phyloP scores from a whole-genome alignment of 768 basidiomycete genomes.

The Cantharellus cinnabarinus region DNA sequence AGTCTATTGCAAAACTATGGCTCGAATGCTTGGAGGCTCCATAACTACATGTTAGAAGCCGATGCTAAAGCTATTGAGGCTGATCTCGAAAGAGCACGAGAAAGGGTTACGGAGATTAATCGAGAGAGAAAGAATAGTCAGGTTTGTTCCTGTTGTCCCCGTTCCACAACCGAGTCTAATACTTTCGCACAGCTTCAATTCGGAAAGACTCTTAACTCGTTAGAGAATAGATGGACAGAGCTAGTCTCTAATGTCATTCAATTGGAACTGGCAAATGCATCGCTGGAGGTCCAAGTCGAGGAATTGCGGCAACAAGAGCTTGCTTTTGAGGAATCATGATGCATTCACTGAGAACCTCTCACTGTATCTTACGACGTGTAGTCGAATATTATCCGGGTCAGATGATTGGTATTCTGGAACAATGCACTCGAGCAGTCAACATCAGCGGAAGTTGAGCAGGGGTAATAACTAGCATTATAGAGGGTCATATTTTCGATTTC shows the following conservation, averaged over 20 bases:
- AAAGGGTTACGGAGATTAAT: slow-evolving; percentile 69
- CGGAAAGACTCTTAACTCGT: slow-evolving; percentile 55
- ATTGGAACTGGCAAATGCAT: slow-evolving; percentile 87
- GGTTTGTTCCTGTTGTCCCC: slow-evolving; percentile 20
- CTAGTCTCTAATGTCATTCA: slow-evolving; percentile 77
- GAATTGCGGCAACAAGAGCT: slow-evolving; percentile 15
- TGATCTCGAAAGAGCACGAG: slow-evolving; percentile 54
- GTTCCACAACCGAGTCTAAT: not conserved
- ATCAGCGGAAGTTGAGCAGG: too few species aligned
- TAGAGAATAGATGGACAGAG: slow-evolving; percentile 87
- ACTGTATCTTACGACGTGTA: too few species aligned
- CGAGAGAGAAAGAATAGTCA: slow-evolving; percentile 73
- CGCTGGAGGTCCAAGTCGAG: slow-evolving; percentile 59
- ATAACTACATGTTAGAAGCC: slow-evolving; percentile 72
- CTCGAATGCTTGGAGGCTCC: slow-evolving; percentile 76
- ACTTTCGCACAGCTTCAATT: slow-evolving; percentile 35
- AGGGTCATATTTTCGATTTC: too few species aligned
- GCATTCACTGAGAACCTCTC: too few species aligned
- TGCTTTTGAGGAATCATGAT: slow-evolving; percentile 6
- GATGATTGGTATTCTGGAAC: too few species aligned
- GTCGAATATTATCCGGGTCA: too few species aligned
- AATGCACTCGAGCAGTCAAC: too few species aligned
- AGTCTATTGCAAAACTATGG: slow-evolving; percentile 71
- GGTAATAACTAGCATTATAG: too few species aligned
- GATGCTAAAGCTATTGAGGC: slow-evolving; percentile 52